These are phyloP conservation scores for Yamagishiella unicocca DNA, from an alignment of 139 green algal genomes.

Conservation along the genomic window DNA sequence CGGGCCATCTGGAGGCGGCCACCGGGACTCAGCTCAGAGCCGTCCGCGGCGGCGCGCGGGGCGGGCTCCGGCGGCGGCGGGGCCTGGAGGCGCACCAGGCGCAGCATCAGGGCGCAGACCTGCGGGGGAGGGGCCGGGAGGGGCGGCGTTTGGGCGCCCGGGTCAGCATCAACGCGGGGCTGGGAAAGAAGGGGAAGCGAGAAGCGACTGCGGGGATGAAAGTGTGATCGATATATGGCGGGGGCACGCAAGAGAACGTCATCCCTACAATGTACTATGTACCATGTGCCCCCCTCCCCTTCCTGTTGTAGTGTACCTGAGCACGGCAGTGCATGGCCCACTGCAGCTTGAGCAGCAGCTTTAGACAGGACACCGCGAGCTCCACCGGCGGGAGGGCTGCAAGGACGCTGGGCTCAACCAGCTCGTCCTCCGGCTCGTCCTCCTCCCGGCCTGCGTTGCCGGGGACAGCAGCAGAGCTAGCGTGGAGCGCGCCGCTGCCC, in stretches of 20 bases:
- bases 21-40: background rate
- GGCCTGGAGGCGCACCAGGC: conserved; percentile 12
- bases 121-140: background rate
- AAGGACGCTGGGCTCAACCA: background rate
- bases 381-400: conserved; percentile 11
- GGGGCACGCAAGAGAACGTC: no score
- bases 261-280: no score
- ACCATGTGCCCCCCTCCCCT: no score
- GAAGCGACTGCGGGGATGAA: no score
- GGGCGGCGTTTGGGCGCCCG: no score
- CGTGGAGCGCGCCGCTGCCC: no score
- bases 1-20: background rate
- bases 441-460: background rate
- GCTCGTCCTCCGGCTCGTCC: background rate
- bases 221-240: no score
- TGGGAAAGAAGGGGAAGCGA: no score
- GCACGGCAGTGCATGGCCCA: conserved; percentile 41
- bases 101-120: conserved; percentile 43
- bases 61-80: background rate
- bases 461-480: background rate
- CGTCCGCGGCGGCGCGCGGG: background rate
- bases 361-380: conserved; percentile 19
- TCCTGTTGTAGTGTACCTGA: no score
- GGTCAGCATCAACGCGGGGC: no score
- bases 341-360: conserved; percentile 42